These are phyloP conservation scores for Urochloa ruziziensis DNA, from an alignment of 176 grass and related monocot genomes.

Conservation along the genomic window DNA sequence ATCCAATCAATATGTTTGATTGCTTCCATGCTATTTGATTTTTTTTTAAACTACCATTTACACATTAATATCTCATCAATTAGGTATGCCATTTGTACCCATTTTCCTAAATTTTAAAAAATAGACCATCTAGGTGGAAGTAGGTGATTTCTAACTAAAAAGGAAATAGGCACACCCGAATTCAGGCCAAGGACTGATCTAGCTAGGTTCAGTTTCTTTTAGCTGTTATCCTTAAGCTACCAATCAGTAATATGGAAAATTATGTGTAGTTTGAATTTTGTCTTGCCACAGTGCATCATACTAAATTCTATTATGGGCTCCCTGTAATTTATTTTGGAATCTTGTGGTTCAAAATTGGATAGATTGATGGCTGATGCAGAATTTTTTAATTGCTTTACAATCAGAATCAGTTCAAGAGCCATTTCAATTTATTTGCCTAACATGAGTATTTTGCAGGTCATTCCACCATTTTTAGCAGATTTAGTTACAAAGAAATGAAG, in stretches of 20 bases:
- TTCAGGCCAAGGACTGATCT: not conserved
- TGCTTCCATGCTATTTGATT: not conserved
- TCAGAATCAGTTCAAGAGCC: not conserved
- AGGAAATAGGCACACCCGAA: not conserved
- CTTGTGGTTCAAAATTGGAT: not conserved
- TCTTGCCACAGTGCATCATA: not conserved
- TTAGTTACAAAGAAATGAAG: slow-evolving; percentile 74
- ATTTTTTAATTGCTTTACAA: slow-evolving; percentile 5
- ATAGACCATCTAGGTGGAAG: not conserved
- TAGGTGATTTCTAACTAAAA: not conserved
- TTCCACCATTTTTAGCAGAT: slow-evolving; percentile 59
- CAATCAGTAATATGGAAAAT: not conserved
- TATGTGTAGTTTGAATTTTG: not conserved
- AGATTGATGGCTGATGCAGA: not conserved
- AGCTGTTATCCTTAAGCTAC: not conserved
- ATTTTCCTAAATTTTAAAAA: not conserved
- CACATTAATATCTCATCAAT: not conserved
- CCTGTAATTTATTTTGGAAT: not conserved
- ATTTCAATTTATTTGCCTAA: slow-evolving; percentile 32
- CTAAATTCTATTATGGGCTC: not conserved
- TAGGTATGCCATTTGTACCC: not conserved
- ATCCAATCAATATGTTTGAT: not conserved
- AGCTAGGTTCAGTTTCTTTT: not conserved
- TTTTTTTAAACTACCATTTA: not conserved
- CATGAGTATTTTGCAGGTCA: slow-evolving; percentile 54